Evolutionary conservation across 306 rosid species (phyloP).

Genomic region (Argentina anserina): DNA sequence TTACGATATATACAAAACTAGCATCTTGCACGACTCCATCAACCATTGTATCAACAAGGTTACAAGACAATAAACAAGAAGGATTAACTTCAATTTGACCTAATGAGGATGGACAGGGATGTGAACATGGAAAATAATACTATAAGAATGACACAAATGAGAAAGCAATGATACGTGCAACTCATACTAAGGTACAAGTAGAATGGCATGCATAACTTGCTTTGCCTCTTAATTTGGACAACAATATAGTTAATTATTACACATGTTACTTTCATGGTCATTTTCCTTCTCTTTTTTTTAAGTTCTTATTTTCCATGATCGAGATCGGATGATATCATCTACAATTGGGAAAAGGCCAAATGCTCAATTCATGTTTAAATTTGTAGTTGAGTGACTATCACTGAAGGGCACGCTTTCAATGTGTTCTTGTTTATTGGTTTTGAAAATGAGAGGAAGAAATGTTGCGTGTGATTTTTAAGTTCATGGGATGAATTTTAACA

Average conservation of each 20-base stretch:
- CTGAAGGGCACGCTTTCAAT: not conserved
- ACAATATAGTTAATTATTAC: not conserved
- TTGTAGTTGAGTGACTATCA: not conserved
- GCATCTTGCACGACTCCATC: not conserved
- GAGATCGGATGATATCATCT: not conserved
- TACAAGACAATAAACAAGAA: not conserved
- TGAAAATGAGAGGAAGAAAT: not conserved
- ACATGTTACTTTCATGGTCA: not conserved
- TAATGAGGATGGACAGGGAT: not conserved
- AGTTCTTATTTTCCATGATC: not conserved
- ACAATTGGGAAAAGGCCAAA: not conserved
- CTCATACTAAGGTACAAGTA: not conserved
- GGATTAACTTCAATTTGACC: not conserved
- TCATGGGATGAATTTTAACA: too few species aligned
- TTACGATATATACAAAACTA: not conserved
- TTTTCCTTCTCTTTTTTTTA: too few species aligned
- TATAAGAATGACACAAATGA: not conserved
- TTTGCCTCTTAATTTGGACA: not conserved
- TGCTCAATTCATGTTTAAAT: not conserved
- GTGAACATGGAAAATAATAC: not conserved
- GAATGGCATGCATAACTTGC: not conserved
- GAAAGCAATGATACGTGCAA: not conserved
- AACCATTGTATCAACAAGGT: not conserved
- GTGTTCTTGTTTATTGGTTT: not conserved
- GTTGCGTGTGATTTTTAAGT: not conserved